phyloP scores from a whole-genome alignment of 148 eudicot species.

The Hydrangea macrophylla region DNA sequence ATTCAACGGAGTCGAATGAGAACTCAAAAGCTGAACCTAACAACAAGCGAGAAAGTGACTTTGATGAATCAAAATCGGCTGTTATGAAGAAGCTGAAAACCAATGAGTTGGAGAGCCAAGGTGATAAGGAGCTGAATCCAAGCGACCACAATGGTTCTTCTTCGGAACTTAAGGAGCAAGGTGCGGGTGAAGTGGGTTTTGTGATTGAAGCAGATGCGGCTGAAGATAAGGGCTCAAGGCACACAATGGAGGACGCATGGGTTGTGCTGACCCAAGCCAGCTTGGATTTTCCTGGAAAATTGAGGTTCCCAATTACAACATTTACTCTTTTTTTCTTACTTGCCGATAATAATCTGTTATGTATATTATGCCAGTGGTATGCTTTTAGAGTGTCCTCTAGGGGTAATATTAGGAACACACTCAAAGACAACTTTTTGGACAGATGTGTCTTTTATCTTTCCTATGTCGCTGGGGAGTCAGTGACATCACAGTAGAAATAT shows the following conservation, averaged over 20 bases:
- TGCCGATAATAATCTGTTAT: not conserved
- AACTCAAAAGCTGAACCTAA: slow-evolving; percentile 1
- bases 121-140: not conserved
- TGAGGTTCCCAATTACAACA: slow-evolving; percentile 61
- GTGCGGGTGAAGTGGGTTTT: slow-evolving; percentile 19
- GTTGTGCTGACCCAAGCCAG: slow-evolving; percentile 51
- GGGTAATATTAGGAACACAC: too few species aligned
- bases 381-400: too few species aligned
- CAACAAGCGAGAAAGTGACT: slow-evolving; percentile 25
- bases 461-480: too few species aligned
- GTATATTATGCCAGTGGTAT: too few species aligned
- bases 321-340: not conserved
- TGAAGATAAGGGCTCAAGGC: slow-evolving; percentile 71
- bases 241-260: slow-evolving; percentile 72
- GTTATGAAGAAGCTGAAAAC: slow-evolving; percentile 26
- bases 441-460: too few species aligned
- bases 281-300: slow-evolving; percentile 33
- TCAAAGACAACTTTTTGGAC: too few species aligned
- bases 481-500: too few species aligned
- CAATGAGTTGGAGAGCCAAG: not conserved
- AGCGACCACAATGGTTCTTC: slow-evolving; percentile 10
- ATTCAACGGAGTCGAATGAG: slow-evolving; percentile 13
- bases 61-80: slow-evolving; percentile 21
- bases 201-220: slow-evolving; percentile 60
- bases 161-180: slow-evolving; percentile 2